Evolutionary conservation across 164 flowering plant genomes (phyloP), one percentile per base, ranked within the genome.

Genomic region (Litsea cubeba): DNA sequence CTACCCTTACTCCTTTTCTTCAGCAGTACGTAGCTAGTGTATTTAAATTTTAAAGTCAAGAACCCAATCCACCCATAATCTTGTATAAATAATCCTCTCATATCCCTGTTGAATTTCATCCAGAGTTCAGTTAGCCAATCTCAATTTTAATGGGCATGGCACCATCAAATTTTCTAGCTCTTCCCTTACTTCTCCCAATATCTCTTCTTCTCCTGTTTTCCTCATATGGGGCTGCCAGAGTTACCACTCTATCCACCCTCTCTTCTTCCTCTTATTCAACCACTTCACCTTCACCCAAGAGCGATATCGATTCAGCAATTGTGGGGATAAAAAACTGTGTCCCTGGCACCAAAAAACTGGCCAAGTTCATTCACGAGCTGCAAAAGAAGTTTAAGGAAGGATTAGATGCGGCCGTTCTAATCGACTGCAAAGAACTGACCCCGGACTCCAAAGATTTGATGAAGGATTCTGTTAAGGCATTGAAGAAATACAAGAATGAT

Each of bases 401-500:
- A 0, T 77, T 81, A 0, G 83, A 87, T 14, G 75, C 77, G 7
- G 65, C 85, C 46, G 98, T 92, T 6, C 80, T 90, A 46, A 86
- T 79, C 65, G 98, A 94, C 83, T 94, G 97, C 83, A 74, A 65
- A 76, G 64, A 84, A 50, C 84, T 83, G 76, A 76, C 90, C 68
- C 76, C 79, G 5, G 93, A 90, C 75, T 89, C 94, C 5, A 86
- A 82, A 12, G 90, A 84, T 35, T 84, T 83, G 81, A 87, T 94
- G n/a, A 75, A 76, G 12, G 85, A 79, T 15, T 92, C 98, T 35
- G 72, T 89, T 20, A 76, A 72, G 69, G 91, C 90, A 85, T 84
- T 94, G 90, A 74, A 83, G 17, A 72, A 62, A 72, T 74, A 82
- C 28, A 65, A 50, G 23, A 82, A 77, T 0, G 85, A 76, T 75